Base-by-base conservation (phyloP, 148 eudicot species). In the Simmondsia chinensis region DNA sequence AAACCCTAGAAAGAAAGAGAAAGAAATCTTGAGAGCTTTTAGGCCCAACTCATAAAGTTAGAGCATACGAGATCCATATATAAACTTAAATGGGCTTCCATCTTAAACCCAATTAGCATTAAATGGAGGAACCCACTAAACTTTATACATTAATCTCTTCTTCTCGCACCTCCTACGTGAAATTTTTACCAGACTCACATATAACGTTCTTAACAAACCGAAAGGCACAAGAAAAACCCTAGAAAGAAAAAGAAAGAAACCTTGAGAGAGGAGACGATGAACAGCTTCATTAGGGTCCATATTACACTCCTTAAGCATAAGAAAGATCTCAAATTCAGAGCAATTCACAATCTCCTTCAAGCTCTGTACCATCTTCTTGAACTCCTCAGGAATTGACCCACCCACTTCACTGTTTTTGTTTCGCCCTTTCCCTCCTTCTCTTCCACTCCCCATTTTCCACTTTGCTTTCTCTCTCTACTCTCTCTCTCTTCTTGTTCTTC, bases 261-360 rank as follows among this genome's bases (percentile, higher is more conserved):
- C 95, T 82, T 82, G 97, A 43, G 83, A 36, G 27, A 91, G 81
- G 23, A 91, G 95, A 10, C 95, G 77, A 59, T 66, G 72, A 48
- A 85, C 94, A 19, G 97, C 73, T 60, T 85, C 97, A 67, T 74
- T 72, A 60, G 94, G 94, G 86, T 91, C 95, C 97, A 91, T 91
- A 47, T 91, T 73, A 64, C 94, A 91, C 6, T 91, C 97, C 59
- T 79, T 79, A 39, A 91, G 95, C 60, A 70, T 63, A 36, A 83
- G 62, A 57, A 85, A 91, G 88, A 91, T 91, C 85, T 91, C 97
- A 26, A 61, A 51, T 31, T 91, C 97, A 17, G 95, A 64, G 29
- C 74, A 79, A 64, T 69, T 75, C 0, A 91, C 97, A 33, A 85
- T 75, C 83, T 91, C 97, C 59, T 76, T 91, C 52, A 91, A 65